These are phyloP conservation scores for Cardamine resedifolia DNA, from an alignment of 345 rosid genomes.

Conservation along the genomic window DNA sequence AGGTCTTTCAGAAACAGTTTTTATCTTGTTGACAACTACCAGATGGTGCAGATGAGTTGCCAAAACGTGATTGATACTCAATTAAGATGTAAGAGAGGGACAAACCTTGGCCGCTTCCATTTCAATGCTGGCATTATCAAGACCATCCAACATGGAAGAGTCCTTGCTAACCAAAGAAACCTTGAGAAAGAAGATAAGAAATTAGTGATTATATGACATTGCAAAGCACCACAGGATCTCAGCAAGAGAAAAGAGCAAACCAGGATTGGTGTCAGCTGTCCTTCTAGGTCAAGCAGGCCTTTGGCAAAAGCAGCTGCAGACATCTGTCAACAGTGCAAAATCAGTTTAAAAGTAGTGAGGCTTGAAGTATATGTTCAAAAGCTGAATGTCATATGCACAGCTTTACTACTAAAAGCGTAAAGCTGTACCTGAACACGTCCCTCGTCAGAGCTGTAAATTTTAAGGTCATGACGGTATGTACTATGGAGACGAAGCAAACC, in stretches of 20 bases:
- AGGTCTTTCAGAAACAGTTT: constrained; percentile 2
- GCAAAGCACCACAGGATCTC: constrained; percentile 16
- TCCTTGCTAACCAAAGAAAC: constrained; percentile 99
- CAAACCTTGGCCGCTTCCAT: constrained; percentile 97
- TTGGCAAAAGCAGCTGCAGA: constrained; percentile 99
- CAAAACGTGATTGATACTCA: constrained; percentile 8
- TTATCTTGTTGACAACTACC: neutral
- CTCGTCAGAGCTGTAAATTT: constrained; percentile 99
- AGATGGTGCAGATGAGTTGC: neutral
- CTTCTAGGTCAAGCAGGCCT: constrained; percentile 99
- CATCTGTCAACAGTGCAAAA: constrained; percentile 62
- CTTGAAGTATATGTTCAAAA: neutral
- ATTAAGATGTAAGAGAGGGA: constrained; percentile 18
- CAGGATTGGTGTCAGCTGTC: constrained; percentile 97
- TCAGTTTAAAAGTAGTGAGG: neutral
- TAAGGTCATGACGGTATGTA: constrained; percentile 97
- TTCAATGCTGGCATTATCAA: constrained; percentile 91
- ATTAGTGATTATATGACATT: constrained; percentile 2
- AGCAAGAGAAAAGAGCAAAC: constrained; percentile 43
- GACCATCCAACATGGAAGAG: constrained; percentile 99
- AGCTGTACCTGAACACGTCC: constrained; percentile 95
- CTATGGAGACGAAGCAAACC: constrained; percentile 98
- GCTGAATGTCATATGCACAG: neutral
- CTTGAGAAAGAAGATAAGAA: constrained; percentile 44
- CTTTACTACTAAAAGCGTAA: constrained; percentile 1